phyloP scores from a whole-genome alignment of 2,329 filamentous ascomycete genomes.

The Diaporthe sp. region DNA sequence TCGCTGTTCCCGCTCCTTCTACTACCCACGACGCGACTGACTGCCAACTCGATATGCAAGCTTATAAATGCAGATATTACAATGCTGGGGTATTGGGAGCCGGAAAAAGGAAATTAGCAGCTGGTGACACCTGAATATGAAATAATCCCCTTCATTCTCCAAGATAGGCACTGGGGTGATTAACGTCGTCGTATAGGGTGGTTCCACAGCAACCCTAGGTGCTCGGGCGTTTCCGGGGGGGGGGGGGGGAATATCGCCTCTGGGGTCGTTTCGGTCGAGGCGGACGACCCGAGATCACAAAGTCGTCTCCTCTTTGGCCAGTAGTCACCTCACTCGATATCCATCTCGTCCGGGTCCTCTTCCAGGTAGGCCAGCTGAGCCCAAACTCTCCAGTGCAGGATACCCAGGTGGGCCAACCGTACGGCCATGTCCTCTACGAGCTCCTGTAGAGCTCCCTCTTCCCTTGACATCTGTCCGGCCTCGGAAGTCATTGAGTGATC shows the following conservation, averaged over 20 bases:
- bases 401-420: constrained; percentile 84
- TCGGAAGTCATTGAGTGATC: constrained; percentile 44
- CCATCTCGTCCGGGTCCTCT: constrained; percentile 53
- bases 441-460: constrained; percentile 60
- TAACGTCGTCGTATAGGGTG: not conserved
- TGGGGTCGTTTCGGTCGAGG: not conserved
- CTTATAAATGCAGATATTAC: constrained; percentile 31
- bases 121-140: not conserved
- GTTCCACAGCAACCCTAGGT: not conserved
- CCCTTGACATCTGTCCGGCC: constrained; percentile 58
- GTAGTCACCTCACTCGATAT: constrained; percentile 31
- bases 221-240: not conserved
- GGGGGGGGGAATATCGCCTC: too few relatives aligned
- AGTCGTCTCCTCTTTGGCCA: not conserved
- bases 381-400: constrained; percentile 95
- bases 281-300: not conserved
- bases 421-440: constrained; percentile 77
- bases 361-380: constrained; percentile 77
- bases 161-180: constrained; percentile 19
- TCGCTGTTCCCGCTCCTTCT: constrained; percentile 39
- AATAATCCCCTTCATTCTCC: not conserved
- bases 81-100: constrained; percentile 37
- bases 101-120: not conserved
- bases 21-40: constrained; percentile 26
- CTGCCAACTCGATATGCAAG: constrained; percentile 29